Evolutionary conservation across 345 rosid species (phyloP), one percentile per base, ranked within the genome.

Genomic region (Camelina neglecta): DNA sequence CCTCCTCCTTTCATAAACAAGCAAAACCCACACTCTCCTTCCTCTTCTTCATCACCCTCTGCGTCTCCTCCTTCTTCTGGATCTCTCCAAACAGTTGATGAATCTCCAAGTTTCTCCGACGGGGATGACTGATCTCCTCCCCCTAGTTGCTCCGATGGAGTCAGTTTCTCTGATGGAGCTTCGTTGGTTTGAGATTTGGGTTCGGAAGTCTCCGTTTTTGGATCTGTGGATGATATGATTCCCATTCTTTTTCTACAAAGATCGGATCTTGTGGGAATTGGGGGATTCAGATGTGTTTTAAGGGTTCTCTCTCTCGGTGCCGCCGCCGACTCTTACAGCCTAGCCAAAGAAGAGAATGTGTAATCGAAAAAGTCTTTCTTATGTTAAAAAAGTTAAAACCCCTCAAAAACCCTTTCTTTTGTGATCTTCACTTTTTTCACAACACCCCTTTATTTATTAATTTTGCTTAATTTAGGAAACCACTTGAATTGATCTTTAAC

Each of bases 1-100:
- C 95, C 95, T 11, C 98, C 98, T 13, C 84, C 97, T 72, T 92
- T 94, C 97, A 94, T 94, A 78, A 82, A 94, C 86, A 92, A 56
- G 76, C 96, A 92, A 49, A 92, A 92, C 73, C 93, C 93, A 51
- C 97, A 92, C 75, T 90, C 96, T 54, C 86, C 91, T 73, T 85
- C 92, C 51, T 88, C 93, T 24, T 86, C 29, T 3, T 26, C 29
- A 3, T 26, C 93, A 3, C 74, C 89, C 0, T 71, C 90, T 9
- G 44, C 81, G 13, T 64, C 79, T 58, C 72, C 67, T 42, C 5
- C 54, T 61, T 44, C 78, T 53, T 33, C 78, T 59, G 69, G 74
- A 61, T 73, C 78, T 73, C 10, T 5, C 59, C 8, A 41, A 1
- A 72, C 62, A 2, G 65, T 24, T 38, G 81, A 78, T 7, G 78